Evolutionary conservation across 2,329 filamentous ascomycete genomes (phyloP).

Genomic region (Aspergillus sp.): DNA sequence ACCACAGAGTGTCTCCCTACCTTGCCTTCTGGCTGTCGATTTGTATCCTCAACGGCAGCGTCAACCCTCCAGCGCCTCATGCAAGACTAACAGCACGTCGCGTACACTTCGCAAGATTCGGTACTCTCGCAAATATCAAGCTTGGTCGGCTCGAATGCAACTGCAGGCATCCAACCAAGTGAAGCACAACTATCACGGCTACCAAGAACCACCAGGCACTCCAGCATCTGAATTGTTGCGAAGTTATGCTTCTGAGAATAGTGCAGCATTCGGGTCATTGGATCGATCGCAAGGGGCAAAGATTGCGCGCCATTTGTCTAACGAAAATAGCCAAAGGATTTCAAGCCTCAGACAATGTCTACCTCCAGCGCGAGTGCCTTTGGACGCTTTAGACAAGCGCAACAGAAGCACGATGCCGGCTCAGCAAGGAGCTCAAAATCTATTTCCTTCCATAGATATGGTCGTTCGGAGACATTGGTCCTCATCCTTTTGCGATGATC

Average conservation of each 20-base stretch:
- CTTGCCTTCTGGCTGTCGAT: constrained; percentile 8
- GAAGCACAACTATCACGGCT: constrained; percentile 10
- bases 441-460: not conserved
- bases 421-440: not conserved
- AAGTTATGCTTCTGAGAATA: constrained; percentile 12
- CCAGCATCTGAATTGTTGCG: constrained; percentile 24
- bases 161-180: constrained; percentile 15
- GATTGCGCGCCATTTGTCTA: not conserved
- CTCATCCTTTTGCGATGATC: not conserved
- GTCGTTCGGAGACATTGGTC: not conserved
- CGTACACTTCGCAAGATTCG: not conserved
- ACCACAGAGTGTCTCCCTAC: constrained; percentile 10
- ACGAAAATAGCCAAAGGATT: not conserved
- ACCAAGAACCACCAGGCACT: constrained; percentile 31
- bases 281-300: not conserved
- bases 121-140: constrained; percentile 22
- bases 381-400: too few species aligned
- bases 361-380: not conserved
- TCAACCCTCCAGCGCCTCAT: not conserved
- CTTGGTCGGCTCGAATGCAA: constrained; percentile 35
- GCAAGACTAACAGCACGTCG: not conserved
- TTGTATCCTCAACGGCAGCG: not conserved
- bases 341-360: not conserved
- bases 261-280: not conserved
- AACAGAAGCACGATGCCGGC: not conserved